phyloP scores from a whole-genome alignment of 1,284 basidiomycete genomes.

The Veloboletus limbatus region DNA sequence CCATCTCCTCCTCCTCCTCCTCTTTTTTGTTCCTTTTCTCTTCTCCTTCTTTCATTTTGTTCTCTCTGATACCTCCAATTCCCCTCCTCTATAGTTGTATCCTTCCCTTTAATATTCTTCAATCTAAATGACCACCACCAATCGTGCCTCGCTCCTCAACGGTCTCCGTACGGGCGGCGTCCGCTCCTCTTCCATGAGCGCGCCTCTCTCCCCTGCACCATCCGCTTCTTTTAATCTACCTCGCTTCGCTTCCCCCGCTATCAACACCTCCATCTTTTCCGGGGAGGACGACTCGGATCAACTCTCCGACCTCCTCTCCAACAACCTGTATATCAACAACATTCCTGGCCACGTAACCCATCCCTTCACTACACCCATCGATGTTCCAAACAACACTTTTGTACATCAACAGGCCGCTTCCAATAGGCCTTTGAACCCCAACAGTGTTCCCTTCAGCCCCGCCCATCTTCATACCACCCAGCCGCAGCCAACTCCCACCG shows the following conservation, averaged over 20 bases:
- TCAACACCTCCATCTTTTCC: conserved; percentile 37
- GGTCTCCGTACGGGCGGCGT: conserved; percentile 84
- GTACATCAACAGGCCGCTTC: conserved; percentile 51
- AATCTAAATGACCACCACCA: conserved; percentile 59
- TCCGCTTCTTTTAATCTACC: conserved; percentile 55
- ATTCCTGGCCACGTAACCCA: conserved; percentile 21
- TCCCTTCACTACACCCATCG: conserved; percentile 69
- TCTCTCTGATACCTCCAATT: no score
- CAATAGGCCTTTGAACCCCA: conserved; percentile 49
- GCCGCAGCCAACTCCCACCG: conserved; percentile 40
- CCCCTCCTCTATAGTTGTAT: conserved; percentile 26
- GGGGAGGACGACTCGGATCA: conserved; percentile 60
- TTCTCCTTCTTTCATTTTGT: conserved; percentile 18
- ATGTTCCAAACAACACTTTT: conserved; percentile 63
- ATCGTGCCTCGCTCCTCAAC: conserved; percentile 77
- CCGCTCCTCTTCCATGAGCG: conserved; percentile 58
- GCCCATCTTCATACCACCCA: conserved; percentile 36
- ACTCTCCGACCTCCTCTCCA: conserved; percentile 52
- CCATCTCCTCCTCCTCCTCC: not conserved
- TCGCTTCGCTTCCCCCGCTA: conserved; percentile 45
- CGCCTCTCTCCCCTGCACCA: conserved; percentile 69
- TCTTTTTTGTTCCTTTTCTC: conserved; percentile 25
- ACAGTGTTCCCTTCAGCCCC: conserved; percentile 57
- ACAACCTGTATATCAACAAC: conserved; percentile 43
- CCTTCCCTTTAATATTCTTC: conserved; percentile 36